Evolutionary conservation across 2,329 filamentous ascomycete species (phyloP).

Genomic region (Neofusicoccum sp.): DNA sequence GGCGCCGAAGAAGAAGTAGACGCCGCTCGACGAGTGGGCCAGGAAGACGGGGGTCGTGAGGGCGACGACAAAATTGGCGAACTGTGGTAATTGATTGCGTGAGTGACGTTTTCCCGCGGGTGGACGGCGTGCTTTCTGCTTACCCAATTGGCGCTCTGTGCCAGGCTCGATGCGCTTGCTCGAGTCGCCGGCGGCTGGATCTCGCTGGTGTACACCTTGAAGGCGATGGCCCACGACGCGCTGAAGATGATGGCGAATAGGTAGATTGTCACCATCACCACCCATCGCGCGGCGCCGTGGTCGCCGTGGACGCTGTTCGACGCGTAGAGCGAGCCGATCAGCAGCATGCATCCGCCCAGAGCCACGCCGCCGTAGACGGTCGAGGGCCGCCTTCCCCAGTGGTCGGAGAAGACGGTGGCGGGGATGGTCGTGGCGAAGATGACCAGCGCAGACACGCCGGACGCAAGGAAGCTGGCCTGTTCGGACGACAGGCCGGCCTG

Average conservation of each 20-base stretch:
- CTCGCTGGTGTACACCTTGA: conserved; percentile 58
- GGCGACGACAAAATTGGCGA: conserved; percentile 33
- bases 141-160: conserved; percentile 54
- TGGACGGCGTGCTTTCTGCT: conserved; percentile 20
- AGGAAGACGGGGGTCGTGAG: conserved; percentile 52
- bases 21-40: conserved; percentile 35
- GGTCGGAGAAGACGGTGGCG: conserved; percentile 56
- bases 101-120: neutral
- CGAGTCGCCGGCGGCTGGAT: conserved; percentile 57
- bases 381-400: conserved; percentile 56
- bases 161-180: conserved; percentile 54
- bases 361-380: conserved; percentile 55
- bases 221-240: conserved; percentile 54
- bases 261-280: conserved; percentile 53
- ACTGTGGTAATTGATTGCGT: conserved; percentile 23
- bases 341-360: conserved; percentile 51
- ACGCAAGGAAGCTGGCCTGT: conserved; percentile 59
- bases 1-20: conserved; percentile 35
- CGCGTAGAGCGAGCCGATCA: conserved; percentile 56
- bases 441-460: conserved; percentile 58
- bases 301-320: conserved; percentile 41
- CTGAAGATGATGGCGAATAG: conserved; percentile 48
- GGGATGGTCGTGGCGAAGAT: conserved; percentile 60
- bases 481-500: conserved; percentile 57
- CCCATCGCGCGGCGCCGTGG: conserved; percentile 46